Evolutionary conservation across 1,284 basidiomycete species (phyloP), one percentile per base, ranked within the genome.

Genomic region (Trichosporon ovoides): DNA sequence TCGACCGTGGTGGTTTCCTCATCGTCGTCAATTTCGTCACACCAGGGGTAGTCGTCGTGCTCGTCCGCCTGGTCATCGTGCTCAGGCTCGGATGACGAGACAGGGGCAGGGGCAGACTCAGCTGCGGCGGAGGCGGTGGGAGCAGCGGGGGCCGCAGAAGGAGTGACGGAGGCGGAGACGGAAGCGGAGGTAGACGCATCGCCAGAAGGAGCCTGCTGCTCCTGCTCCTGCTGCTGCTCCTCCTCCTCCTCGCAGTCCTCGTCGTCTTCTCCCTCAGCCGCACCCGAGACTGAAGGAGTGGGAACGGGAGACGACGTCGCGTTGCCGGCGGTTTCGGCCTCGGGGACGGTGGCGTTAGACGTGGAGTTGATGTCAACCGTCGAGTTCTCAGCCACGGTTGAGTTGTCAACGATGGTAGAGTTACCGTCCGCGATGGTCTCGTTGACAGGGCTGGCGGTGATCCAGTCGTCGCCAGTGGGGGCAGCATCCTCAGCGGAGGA

Each of bases 141-240:
- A 80, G 82, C 10, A 34, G 84, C 82, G 0, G 89, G 85, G 69
- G 98, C 95, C 43, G 87, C 58, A 37, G 35, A 37, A n/a, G 35
- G 38, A 40, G 38, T 10, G 20, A 14, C 11, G 6, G 7, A 11
- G 38, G 38, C 13, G 0, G 40, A 31, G 14, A 37, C 33, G 35
- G 49, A 35, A 14, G 48, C n/a, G 31, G 48, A n/a, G 14, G 49
- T 35, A 33, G 33, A 7, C n/a, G 31, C 49, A 18, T 18, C 16
- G 11, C 10, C 34, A n/a, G 49, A 19, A 18, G n/a, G 49, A 16
- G 33, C 9, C 33, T 10, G 49, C n/a, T 3, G 49, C n/a, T 11
- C 33, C 19, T 11, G 20, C 34, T 6, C 31, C 14, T 28, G 24
- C 28, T 31, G 28, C 36, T 50, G 35, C 7, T 36, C 24, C 31